phyloP scores from a whole-genome alignment of 2,329 filamentous ascomycete genomes.

The Aspergillus versicolor region DNA sequence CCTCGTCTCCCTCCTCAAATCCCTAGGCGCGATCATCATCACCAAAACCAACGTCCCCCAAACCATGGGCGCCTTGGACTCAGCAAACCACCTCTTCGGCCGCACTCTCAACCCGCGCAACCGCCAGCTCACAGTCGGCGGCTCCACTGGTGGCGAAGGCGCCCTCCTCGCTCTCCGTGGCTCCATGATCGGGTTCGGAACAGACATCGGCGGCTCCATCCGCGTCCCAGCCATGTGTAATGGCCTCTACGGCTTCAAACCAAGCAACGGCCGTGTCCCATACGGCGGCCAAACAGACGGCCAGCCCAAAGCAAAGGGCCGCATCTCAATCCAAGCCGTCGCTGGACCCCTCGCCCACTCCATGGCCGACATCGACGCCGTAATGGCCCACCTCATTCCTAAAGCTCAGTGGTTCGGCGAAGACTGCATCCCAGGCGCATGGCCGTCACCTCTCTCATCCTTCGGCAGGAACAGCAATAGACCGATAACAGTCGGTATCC shows the following conservation, averaged over 20 bases:
- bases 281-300: constrained; percentile 53
- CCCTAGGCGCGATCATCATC: constrained; percentile 65
- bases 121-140: constrained; percentile 60
- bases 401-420: constrained; percentile 55
- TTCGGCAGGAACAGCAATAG: constrained; percentile 23
- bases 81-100: constrained; percentile 62
- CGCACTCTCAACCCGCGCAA: constrained; percentile 65
- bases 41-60: constrained; percentile 70
- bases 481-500: constrained; percentile 41
- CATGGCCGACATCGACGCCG: constrained; percentile 42
- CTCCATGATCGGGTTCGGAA: constrained; percentile 60
- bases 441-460: constrained; percentile 27
- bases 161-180: constrained; percentile 60
- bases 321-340: constrained; percentile 51
- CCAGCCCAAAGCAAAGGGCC: constrained; percentile 46
- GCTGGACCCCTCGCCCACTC: constrained; percentile 44
- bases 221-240: constrained; percentile 52
- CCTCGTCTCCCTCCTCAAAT: constrained; percentile 58
- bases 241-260: constrained; percentile 54
- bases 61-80: constrained; percentile 56
- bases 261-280: constrained; percentile 48
- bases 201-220: constrained; percentile 56
- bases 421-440: constrained; percentile 44
- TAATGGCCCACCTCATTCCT: constrained; percentile 54
- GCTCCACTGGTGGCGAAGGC: constrained; percentile 65